Base-by-base conservation (phyloP, 169 alveolate genomes). In the Toxoplasma gondii region DNA sequence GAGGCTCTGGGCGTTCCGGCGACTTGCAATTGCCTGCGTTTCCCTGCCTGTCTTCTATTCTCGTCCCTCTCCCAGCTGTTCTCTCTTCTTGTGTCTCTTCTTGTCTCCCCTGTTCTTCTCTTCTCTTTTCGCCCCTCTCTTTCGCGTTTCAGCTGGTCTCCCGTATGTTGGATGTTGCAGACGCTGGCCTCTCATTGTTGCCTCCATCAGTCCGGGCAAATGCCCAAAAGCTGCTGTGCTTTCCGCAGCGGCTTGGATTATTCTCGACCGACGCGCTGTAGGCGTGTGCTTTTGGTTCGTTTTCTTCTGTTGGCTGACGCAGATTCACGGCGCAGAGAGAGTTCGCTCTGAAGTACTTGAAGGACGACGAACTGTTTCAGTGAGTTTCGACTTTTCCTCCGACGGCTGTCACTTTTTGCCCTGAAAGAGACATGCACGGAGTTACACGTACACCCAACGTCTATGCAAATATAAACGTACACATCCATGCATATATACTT, bases 301-400 rank as follows among this genome's bases (percentile, higher is more conserved):
- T 1, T 4, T 12, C 17, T 41, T 17, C 9, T 74, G 84, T 24
- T 74, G 38, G 38, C 7, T 82, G 5, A 91, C 81, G 70, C 94
- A 96, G 93, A 41, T 93, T 93, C 70, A 53, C 70, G 44, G 92
- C 82, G 64, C 95, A 92, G 91, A 95, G 97, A 67, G 97, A 97
- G 84, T 99, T 98, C 96, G 99, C 99, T 39, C 96, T 97, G 87
- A 95, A 95, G 93, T 94, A 98, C 94, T 96, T 98, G 93, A 97
- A 97, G 58, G 97, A 98, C 90, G 99, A 98, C 92, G 98, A 98
- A 70, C 94, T 98, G 44, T 97, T 97, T 92, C 94, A 97, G 88
- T 92, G 36, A 19, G 86, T 36, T 10, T 7, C 44, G 1, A 7
- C 16, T 31, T 49, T 5, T 7, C 1, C 84, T 36, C 38, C 24